Evolutionary conservation across 768 basidiomycete species (phyloP), one percentile per base, ranked within the genome.

Genomic region (Hericium rajendrae): DNA sequence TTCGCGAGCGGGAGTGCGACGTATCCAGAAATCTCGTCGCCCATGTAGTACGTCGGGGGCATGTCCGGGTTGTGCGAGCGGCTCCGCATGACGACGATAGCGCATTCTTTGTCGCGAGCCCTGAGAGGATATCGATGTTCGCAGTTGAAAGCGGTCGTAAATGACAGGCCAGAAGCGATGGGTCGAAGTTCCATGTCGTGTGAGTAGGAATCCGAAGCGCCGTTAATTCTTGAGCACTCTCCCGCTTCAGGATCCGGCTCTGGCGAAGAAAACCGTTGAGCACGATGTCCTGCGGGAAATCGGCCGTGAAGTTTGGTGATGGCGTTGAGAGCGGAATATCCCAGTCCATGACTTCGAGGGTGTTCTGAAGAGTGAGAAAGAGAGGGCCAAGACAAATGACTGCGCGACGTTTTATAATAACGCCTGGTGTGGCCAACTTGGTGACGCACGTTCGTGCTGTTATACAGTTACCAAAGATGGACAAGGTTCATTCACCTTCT

Each of bases 71-170:
- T 38, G n/a, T 1, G 6, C 16, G 56, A 52, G 18, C 40, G 56
- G 46, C 61, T 62, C 9, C 1, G 15, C 48, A 60, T 10, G 28
- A n/a, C 24, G n/a, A 62, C 28, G 28, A 11, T 8, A 15, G 59
- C 61, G 48, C 52, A 57, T n/a, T 55, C 54, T 41, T n/a, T 60
- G 11, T 59, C 59, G 48, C 56, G 53, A 15, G 59, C 57, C 46
- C 22, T 22, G 6, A 62, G 22, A 28, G 13, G n/a, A 18, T 46
- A 46, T n/a, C 43, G 43, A 20, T 46, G 43, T n/a, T 46, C 37
- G 46, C 56, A 55, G 15, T 38, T 4, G 10, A 57, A 55, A 1
- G 32, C 38, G 0, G 48, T 52, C 12, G 6, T 20, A n/a, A 46
- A 4, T 6, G 43, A 38, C 18, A 3, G 43, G 2, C 16, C 20